Conservation (phyloP, 164 flowering plant species). For the Vitis labrusca region DNA sequence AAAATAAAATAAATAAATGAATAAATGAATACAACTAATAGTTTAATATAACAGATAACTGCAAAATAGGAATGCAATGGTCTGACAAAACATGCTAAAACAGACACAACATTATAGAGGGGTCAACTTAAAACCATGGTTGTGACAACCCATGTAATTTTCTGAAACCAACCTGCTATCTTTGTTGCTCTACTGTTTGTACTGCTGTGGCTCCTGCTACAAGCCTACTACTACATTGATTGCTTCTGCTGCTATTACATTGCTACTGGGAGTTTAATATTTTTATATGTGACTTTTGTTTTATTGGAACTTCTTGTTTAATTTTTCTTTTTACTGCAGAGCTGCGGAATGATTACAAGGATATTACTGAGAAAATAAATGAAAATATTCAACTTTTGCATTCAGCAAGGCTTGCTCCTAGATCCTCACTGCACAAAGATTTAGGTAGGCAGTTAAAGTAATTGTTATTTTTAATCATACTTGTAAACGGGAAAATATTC, state of each 20-base stretch:
- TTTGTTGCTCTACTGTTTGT: background rate
- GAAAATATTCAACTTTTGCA: constrained; percentile 69
- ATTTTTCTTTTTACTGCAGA: constrained; percentile 39
- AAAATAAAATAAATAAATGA: no score
- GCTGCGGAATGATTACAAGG: constrained; percentile 70
- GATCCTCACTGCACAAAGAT: constrained; percentile 29
- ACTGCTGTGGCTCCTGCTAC: background rate
- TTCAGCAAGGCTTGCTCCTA: constrained; percentile 53
- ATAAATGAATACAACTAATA: no score
- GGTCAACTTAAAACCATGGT: no score
- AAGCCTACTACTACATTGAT: background rate
- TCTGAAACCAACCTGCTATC: no score
- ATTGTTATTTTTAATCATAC: background rate
- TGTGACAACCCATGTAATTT: no score
- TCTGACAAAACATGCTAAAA: no score
- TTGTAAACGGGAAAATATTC: background rate
- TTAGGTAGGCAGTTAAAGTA: constrained; percentile 41
- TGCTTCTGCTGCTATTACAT: no score
- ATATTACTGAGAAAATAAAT: constrained; percentile 62
- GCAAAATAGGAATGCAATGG: no score
- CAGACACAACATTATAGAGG: no score
- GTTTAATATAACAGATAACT: no score
- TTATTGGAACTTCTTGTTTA: background rate
- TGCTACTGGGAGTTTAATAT: background rate
- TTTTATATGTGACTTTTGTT: background rate